A percentile compares a stretch with the other conserved stretches of the same genome.
Conservation (phyloP, 768 basidiomycete genomes). For the Lactarius hatsudake region DNA sequence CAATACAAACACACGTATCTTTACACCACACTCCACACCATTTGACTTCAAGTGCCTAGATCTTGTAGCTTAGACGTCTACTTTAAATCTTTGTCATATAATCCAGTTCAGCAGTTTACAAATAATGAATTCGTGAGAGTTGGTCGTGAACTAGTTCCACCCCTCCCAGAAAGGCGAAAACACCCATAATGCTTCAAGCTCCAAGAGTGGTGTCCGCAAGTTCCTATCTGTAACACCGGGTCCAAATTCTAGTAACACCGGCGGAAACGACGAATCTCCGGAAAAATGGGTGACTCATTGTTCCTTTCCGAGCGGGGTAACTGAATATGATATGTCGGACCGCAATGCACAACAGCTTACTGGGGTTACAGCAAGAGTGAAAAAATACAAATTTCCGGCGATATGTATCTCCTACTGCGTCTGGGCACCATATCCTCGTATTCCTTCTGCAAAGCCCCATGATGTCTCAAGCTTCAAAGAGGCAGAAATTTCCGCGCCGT, state of each 20-base stretch:
- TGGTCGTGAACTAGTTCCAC: neutral
- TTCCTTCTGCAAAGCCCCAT: constrained; percentile 92
- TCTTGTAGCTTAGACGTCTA: constrained; percentile 15
- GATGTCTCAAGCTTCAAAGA: constrained; percentile 70
- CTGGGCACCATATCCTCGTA: constrained; percentile 89
- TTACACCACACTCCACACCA: neutral
- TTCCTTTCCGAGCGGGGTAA: neutral
- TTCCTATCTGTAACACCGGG: too few species aligned
- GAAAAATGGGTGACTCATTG: neutral
- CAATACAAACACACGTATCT: neutral
- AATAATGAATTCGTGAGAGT: neutral
- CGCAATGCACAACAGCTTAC: neutral
- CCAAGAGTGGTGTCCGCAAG: neutral
- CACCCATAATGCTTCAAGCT: neutral
- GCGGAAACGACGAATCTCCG: neutral
- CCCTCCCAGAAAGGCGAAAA: neutral
- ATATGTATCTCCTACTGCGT: constrained; percentile 54
- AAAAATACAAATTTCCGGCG: constrained; percentile 11
- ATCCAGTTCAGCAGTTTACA: neutral
- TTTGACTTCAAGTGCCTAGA: neutral
- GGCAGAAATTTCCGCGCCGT: constrained; percentile 77
- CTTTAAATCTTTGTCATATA: neutral
- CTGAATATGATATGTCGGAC: neutral
- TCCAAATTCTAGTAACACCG: too few species aligned
- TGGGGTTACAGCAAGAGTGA: neutral